Evolutionary conservation across 768 basidiomycete genomes (phyloP).

Genomic region (Naganishia vishniacii): DNA sequence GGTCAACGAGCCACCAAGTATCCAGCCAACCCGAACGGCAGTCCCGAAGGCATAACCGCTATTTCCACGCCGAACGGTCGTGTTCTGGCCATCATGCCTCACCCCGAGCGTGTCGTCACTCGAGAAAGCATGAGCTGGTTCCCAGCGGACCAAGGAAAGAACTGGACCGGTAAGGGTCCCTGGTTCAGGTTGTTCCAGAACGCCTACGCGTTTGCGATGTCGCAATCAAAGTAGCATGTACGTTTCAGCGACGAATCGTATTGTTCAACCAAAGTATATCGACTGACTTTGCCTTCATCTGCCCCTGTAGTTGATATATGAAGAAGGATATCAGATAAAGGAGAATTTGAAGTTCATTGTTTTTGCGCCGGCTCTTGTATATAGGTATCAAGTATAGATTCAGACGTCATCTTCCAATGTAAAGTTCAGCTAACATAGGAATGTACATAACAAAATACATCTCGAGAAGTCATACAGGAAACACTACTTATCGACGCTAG

Average conservation of each 20-base stretch:
- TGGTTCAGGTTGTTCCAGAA: conserved; percentile 96
- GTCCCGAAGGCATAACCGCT: conserved; percentile 77
- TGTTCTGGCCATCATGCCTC: conserved; percentile 95
- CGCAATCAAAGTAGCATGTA: conserved; percentile 10
- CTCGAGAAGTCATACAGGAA: no score
- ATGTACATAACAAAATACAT: no score
- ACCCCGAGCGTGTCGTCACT: conserved; percentile 80
- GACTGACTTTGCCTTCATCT: no score
- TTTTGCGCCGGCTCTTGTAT: not conserved
- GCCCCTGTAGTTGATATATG: no score
- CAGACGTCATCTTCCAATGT: not conserved
- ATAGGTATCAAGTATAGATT: not conserved
- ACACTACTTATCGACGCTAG: no score
- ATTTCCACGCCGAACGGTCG: conserved; percentile 79
- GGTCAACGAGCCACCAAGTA: conserved; percentile 60
- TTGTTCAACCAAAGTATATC: no score
- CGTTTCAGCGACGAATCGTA: no score
- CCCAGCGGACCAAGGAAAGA: conserved; percentile 56
- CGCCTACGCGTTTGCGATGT: conserved; percentile 52
- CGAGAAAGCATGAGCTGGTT: conserved; percentile 90
- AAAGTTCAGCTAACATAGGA: not conserved
- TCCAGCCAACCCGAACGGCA: conserved; percentile 54
- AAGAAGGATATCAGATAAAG: not conserved
- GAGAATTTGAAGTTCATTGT: not conserved
- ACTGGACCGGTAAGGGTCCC: conserved; percentile 74